phyloP scores from a whole-genome alignment of 495 filamentous ascomycete species.

The Ramalina intermedia region DNA sequence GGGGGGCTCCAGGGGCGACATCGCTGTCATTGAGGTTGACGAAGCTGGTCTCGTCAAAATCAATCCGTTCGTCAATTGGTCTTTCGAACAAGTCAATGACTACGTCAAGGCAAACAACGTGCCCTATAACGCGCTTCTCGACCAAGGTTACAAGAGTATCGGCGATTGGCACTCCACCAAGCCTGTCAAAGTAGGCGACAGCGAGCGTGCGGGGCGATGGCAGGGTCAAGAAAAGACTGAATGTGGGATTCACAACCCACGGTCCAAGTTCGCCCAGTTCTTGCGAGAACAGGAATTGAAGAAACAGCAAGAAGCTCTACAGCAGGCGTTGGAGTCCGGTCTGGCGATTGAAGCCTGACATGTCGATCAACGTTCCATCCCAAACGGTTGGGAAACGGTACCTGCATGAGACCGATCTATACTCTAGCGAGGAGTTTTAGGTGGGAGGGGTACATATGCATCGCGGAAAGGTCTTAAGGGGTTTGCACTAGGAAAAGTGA shows the following conservation, averaged over 20 bases:
- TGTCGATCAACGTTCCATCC: not conserved
- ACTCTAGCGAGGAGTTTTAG: not conserved
- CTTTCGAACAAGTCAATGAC: constrained; percentile 72
- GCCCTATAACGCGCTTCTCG: constrained; percentile 83
- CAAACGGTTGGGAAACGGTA: not conserved
- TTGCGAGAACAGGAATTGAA: constrained; percentile 60
- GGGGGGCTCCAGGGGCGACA: constrained; percentile 78
- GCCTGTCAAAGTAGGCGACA: constrained; percentile 78
- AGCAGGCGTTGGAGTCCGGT: constrained; percentile 27
- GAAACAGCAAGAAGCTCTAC: constrained; percentile 47
- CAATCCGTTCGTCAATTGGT: constrained; percentile 97
- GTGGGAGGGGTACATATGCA: not conserved
- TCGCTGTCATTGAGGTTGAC: constrained; percentile 84
- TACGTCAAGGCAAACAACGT: constrained; percentile 79
- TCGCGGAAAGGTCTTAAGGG: not conserved
- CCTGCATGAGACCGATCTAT: not conserved
- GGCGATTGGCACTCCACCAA: constrained; percentile 97
- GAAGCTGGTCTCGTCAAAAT: constrained; percentile 90
- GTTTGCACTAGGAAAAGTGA: too few relatives aligned
- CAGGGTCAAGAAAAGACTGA: constrained; percentile 90
- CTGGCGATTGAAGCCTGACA: constrained; percentile 8
- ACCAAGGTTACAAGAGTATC: constrained; percentile 88
- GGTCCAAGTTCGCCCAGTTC: constrained; percentile 79
- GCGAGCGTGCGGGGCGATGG: constrained; percentile 95
- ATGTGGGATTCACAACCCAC: constrained; percentile 96